Evolutionary conservation across 345 rosid genomes (phyloP).

Genomic region (Leavenworthia alabamica): DNA sequence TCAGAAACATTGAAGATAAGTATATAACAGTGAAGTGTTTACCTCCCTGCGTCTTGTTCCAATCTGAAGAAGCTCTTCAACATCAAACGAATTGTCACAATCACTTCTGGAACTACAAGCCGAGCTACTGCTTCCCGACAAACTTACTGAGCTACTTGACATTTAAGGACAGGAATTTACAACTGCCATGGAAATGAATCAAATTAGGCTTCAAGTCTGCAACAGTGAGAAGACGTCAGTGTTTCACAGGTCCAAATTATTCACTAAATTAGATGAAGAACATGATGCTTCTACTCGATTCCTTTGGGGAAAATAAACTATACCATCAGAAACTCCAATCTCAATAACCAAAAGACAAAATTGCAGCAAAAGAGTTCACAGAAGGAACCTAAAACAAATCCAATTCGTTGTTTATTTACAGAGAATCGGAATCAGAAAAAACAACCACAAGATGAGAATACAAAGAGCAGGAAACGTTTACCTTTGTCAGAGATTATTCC

Average conservation of each 20-base stretch:
- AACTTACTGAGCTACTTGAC: slow-evolving; percentile 34
- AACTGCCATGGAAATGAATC: slow-evolving; percentile 11
- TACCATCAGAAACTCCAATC: neutral
- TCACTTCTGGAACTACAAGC: slow-evolving; percentile 39
- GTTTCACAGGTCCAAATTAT: neutral
- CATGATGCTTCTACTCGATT: neutral
- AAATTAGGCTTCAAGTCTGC: neutral
- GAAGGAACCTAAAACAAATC: neutral
- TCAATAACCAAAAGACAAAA: neutral
- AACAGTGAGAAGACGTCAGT: neutral
- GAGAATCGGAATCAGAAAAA: neutral
- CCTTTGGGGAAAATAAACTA: neutral
- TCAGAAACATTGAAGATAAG: slow-evolving; percentile 17
- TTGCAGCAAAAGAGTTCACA: neutral
- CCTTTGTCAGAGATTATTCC: neutral
- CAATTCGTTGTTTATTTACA: neutral
- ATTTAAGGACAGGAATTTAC: neutral
- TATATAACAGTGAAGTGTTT: slow-evolving; percentile 6
- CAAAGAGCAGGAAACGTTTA: neutral
- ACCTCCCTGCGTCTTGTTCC: slow-evolving; percentile 58
- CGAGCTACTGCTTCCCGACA: slow-evolving; percentile 43
- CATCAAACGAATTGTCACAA: slow-evolving; percentile 33
- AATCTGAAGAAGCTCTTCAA: slow-evolving; percentile 50
- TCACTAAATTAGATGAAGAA: neutral
- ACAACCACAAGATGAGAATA: neutral